Evolutionary conservation across 257 asterid species (phyloP), one percentile per base, ranked within the genome.

Genomic region (Ajuga chamaepitys): DNA sequence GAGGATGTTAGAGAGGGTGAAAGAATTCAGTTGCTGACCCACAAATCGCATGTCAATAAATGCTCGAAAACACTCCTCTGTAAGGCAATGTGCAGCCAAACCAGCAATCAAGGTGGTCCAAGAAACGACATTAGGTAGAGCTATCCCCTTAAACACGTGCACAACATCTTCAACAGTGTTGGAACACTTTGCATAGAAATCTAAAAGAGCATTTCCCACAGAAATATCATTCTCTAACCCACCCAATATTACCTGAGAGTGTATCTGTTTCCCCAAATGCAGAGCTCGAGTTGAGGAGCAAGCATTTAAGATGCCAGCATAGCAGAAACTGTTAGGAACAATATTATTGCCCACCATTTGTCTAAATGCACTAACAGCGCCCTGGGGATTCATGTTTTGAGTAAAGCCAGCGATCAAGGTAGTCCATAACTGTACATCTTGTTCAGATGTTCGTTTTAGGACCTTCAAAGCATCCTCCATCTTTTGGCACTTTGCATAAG

Each of bases 81-180:
- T n/a, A 47, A 52, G 70, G 41, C 72, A 72, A 1, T 56, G 41
- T 50, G 63, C 62, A 56, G 77, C 61, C 52, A 76, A 67, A 62
- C 77, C 81, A 67, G 64, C 75, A 62, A 76, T 62, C 62, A 71
- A 62, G 30, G 72, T 67, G 4, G 68, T 71, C 81, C 77, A 74
- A 40, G 75, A 68, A 62, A 74, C 17, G 25, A 63, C 58, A 57
- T 74, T 74, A 38, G 75, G 75, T 11, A 3, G 8, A 56, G 25
- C 6, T 5, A 74, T 74, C 54, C 26, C 56, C 47, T 62, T 26
- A 38, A 74, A 68, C 67, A 74, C 75, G 11, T 2, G 47, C 9
- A 26, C 6, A 62, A 74, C 62, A 56, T 74, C 71, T 47, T 68
- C 66, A 26, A 35, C 58, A 14, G 13, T 32, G 56, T 26, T 37